Base-by-base conservation (phyloP, 257 asterid species). In the Capsicum rhomboideum region DNA sequence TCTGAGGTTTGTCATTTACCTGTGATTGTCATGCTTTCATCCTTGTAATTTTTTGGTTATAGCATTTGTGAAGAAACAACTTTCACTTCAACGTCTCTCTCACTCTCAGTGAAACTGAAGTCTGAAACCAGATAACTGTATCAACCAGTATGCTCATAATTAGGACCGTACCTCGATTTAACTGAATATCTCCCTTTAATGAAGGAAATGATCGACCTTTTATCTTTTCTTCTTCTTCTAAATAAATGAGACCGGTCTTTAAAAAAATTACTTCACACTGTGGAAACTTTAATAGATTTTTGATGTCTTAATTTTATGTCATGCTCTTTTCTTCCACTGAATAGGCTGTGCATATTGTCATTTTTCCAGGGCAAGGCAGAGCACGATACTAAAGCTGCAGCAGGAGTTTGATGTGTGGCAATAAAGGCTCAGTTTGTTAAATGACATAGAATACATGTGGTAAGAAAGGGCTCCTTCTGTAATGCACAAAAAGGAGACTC, bases 361-460 rank as follows among this genome's bases (percentile, higher is more conserved):
- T 18, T 75, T 44, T 31, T 82, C 78, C 89, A 92, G 97, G 96
- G 89, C 29, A 93, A 90, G 87, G 59, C 93, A 23, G 92, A 87
- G 83, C 87, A 92, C 6, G 92, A 89, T 37, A 50, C 82, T 79
- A 90, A 92, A 92, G 85, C 97, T 78, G 84, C 92, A n/a, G 89
- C 93, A 10, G 81, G 93, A 88, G 94, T 88, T 87, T 92, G 87
- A 93, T 88, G 28, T 63, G 83, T 17, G 46, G 49, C 21, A 46
- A 68, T 75, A 80, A 75, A 50, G 82, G 40, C 54, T 52, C 20
- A 61, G 74, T 74, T 63, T 82, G 84, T 46, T 69, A 78, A 50
- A 28, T 1, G 63, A 77, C 61, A 37, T 12, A 46, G 54, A 78
- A 23, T 67, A 53, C 83, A 34, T 34, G 40, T 52, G n/a, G 86